phyloP scores from a whole-genome alignment of 345 rosid species.

The Melaleuca alternifolia region DNA sequence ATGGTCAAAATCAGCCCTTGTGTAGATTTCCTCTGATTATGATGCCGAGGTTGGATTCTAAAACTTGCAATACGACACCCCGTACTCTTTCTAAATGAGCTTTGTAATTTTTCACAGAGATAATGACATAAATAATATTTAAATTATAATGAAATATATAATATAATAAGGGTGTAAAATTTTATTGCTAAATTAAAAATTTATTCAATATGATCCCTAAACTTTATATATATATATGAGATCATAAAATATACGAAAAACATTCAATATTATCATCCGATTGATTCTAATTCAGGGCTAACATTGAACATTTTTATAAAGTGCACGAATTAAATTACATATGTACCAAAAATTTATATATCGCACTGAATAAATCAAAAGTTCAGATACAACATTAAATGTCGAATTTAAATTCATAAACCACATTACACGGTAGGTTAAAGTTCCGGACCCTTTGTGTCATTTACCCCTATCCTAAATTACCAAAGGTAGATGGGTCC shows the following conservation, averaged over 20 bases:
- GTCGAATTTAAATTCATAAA: neutral
- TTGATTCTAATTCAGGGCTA: rapidly evolving
- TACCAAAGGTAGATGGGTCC: too few relatives aligned
- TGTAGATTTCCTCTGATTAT: too few relatives aligned
- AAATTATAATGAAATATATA: neutral
- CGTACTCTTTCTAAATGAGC: too few relatives aligned
- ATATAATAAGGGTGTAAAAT: neutral
- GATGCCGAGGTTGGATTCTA: too few relatives aligned
- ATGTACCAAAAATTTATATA: too few relatives aligned
- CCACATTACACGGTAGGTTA: rapidly evolving
- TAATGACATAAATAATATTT: too few relatives aligned
- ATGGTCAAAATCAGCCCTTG: neutral
- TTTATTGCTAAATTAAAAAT: rapidly evolving
- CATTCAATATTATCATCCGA: rapidly evolving
- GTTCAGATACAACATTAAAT: too few relatives aligned
- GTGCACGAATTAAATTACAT: rapidly evolving
- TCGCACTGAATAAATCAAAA: too few relatives aligned
- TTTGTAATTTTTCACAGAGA: too few relatives aligned
- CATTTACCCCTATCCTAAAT: neutral
- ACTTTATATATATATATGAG: neutral
- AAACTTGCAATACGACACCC: too few relatives aligned
- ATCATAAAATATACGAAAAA: too few relatives aligned
- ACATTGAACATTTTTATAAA: neutral
- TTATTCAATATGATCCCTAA: neutral
- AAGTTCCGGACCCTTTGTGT: neutral